A percentile compares a stretch with the other conserved stretches of the same genome.
These are phyloP conservation scores for Xylaria bambusicola DNA, from an alignment of 495 filamentous ascomycete genomes.

Conservation along the genomic window DNA sequence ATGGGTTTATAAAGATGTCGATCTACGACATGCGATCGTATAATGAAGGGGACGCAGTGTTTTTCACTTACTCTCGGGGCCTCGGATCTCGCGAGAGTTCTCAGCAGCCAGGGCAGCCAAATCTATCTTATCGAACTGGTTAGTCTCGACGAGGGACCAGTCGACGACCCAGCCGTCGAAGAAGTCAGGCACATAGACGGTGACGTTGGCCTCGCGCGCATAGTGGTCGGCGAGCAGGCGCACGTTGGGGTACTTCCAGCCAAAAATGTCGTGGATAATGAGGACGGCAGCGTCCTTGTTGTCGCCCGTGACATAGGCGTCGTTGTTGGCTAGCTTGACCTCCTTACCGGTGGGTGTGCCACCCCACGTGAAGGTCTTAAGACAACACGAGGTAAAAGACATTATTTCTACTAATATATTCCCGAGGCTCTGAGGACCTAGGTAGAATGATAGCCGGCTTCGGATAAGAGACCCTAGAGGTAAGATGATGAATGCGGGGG, in stretches of 20 bases:
- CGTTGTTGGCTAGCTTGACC: constrained; percentile 36
- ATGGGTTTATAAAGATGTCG: too few species aligned
- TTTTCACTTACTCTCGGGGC: constrained; percentile 49
- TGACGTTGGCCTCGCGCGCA: constrained; percentile 51
- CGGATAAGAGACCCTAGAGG: too few species aligned
- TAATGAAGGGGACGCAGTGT: too few species aligned
- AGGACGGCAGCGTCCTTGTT: constrained; percentile 51
- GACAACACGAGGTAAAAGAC: constrained; percentile 36
- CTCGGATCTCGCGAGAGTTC: constrained; percentile 49
- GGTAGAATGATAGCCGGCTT: too few species aligned
- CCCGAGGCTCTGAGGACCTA: too few species aligned
- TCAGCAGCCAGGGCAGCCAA: constrained; percentile 26
- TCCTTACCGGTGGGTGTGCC: constrained; percentile 46
- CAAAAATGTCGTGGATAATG: constrained; percentile 59
- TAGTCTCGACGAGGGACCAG: constrained; percentile 28
- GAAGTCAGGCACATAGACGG: constrained; percentile 63
- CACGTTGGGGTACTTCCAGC: constrained; percentile 59
- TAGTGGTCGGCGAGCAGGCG: constrained; percentile 60
- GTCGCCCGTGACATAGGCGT: constrained; percentile 48
- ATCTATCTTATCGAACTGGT: constrained; percentile 25
- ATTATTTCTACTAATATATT: too few species aligned
- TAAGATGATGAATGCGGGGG: too few species aligned
- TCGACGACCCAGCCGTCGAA: constrained; percentile 43
- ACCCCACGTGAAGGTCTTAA: constrained; percentile 49
- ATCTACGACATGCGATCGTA: too few species aligned